phyloP scores from a whole-genome alignment of 371 early-diverging fungal genomes.

The Rhizopus delemar region DNA sequence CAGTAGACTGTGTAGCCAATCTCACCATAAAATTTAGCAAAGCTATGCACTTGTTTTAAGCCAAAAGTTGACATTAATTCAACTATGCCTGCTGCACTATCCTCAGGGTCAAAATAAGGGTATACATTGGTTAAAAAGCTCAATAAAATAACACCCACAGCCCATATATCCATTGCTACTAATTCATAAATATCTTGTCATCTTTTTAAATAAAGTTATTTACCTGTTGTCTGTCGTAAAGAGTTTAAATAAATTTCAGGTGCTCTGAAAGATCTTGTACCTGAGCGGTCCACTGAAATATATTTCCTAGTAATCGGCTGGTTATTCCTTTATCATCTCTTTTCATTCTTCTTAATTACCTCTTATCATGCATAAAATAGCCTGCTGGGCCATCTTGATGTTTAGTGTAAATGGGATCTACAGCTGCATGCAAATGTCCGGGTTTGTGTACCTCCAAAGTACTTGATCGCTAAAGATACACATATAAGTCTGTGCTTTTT shows the following conservation, averaged over 20 bases:
- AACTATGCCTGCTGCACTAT: constrained; percentile 84
- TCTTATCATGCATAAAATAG: constrained; percentile 39
- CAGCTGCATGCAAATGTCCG: constrained; percentile 1
- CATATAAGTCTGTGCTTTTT: not conserved
- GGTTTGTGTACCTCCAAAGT: constrained; percentile 10
- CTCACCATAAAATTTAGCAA: constrained; percentile 59
- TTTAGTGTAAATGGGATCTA: not conserved
- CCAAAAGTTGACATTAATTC: constrained; percentile 92
- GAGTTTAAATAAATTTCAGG: constrained; percentile 95
- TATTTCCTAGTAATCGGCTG: constrained; percentile 53
- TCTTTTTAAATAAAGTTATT: constrained; percentile 6
- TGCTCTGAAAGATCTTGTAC: constrained; percentile 97
- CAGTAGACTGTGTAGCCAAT: not conserved
- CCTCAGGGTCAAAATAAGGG: constrained; percentile 89
- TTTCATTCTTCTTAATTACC: constrained; percentile 37
- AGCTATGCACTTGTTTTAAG: constrained; percentile 68
- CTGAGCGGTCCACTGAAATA: constrained; percentile 91
- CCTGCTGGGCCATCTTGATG: constrained; percentile 14
- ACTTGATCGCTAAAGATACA: constrained; percentile 7
- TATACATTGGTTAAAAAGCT: constrained; percentile 76
- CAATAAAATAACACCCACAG: constrained; percentile 89
- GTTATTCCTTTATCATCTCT: constrained; percentile 7
- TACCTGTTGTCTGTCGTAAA: constrained; percentile 78
- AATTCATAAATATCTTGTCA: constrained; percentile 16
- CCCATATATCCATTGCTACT: constrained; percentile 86